Percentiles rank a stretch among this genome's conserved stretches.
Conservation (phyloP, 805 yeast species). For the Lachancea quebecensis region DNA sequence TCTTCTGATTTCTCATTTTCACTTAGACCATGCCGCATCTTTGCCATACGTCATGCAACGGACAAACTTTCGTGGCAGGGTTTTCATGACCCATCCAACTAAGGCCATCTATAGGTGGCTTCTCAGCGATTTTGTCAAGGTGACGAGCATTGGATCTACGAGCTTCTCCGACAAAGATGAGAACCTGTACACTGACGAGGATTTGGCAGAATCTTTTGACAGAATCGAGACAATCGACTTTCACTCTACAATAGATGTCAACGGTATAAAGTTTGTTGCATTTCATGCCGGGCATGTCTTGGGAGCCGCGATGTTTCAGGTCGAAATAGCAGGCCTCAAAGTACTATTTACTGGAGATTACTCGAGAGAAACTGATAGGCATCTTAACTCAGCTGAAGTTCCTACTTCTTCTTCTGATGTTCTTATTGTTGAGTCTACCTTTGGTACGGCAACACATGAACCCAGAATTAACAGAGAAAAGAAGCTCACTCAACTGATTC, state of each 20-base stretch:
- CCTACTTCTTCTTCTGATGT: constrained; percentile 86
- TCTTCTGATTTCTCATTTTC: constrained; percentile 87
- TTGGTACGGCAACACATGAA: constrained; percentile 96
- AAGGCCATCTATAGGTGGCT: constrained; percentile 97
- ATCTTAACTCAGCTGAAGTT: constrained; percentile 88
- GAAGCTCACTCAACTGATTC: constrained; percentile 73
- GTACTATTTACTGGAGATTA: constrained; percentile 93
- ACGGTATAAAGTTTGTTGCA: constrained; percentile 90
- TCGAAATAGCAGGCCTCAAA: constrained; percentile 89
- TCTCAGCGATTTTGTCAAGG: constrained; percentile 87
- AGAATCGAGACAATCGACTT: constrained; percentile 89
- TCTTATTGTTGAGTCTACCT: constrained; percentile 89
- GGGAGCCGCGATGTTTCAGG: constrained; percentile 96
- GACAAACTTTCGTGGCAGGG: constrained; percentile 89
- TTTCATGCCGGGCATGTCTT: constrained; percentile 99
- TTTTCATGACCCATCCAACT: constrained; percentile 98
- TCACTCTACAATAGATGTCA: constrained; percentile 87
- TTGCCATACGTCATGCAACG: constrained; percentile 97
- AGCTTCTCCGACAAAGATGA: constrained; percentile 33
- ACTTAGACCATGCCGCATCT: constrained; percentile 96
- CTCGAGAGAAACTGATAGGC: constrained; percentile 93
- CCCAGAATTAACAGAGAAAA: constrained; percentile 81
- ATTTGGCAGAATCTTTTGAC: constrained; percentile 79
- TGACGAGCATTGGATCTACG: constrained; percentile 52
- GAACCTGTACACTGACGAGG: constrained; percentile 85